Conservation (phyloP, 2,329 filamentous ascomycete species). For the Fusarium sp. region DNA sequence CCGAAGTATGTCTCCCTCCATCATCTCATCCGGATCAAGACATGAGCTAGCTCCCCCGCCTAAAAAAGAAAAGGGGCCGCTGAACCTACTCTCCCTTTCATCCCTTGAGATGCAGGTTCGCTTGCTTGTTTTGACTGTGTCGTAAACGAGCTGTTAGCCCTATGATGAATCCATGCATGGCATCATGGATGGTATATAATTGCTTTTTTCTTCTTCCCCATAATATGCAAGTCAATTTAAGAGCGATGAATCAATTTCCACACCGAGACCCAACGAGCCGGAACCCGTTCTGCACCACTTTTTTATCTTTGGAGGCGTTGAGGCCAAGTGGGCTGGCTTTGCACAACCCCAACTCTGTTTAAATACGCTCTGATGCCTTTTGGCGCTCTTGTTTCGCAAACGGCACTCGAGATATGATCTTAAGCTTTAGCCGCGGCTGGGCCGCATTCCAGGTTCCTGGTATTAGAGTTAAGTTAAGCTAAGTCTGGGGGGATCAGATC, state of each 20-base stretch:
- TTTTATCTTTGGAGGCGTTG: constrained; percentile 12
- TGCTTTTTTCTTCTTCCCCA: background rate
- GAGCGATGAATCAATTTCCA: constrained; percentile 15
- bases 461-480: background rate
- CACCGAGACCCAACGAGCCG: constrained; percentile 8
- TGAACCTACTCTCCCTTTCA: background rate
- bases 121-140: background rate
- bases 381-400: constrained; percentile 2
- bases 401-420: background rate
- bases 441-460: constrained; percentile 17
- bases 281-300: constrained; percentile 12
- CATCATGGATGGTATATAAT: background rate
- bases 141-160: background rate
- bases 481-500: background rate
- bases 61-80: constrained; percentile 7
- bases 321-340: background rate
- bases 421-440: background rate
- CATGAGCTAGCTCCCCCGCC: background rate
- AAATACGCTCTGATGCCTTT: background rate
- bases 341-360: background rate
- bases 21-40: background rate
- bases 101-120: constrained; percentile 5
- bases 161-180: background rate
- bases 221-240: background rate
- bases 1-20: background rate